Evolutionary conservation across 2,329 filamentous ascomycete species (phyloP), one percentile per base, ranked within the genome.

Genomic region (Apiospora hydei): DNA sequence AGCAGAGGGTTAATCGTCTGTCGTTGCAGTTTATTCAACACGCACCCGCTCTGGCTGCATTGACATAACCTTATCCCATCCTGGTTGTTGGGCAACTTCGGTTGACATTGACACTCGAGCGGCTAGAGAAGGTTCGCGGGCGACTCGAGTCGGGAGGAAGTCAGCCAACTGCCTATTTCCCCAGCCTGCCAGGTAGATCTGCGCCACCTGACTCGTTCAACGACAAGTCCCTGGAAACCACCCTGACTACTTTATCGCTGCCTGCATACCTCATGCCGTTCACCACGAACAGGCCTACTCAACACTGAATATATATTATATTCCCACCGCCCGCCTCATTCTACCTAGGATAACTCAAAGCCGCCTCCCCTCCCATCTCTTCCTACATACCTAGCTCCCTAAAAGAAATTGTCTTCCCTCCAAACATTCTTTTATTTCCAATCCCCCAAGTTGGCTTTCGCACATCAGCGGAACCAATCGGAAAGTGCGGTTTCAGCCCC

Each of bases 181-280:
- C 57, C 57, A 64, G 57, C 57, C 57, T n/a, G 46, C 46, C 18
- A n/a, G 46, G 46, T 49, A 41, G 57, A 64, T 64, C 30, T n/a
- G 18, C 57, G 57, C 34, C 34, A 64, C 57, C 38, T 64, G 57
- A 64, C 57, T 64, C 57, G 57, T 41, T 41, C 7, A 21, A 41
- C 30, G 57, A 41, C 57, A 41, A 21, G 57, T 64, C 57, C 21
- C 57, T 64, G 57, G 57, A 64, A 64, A 41, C 18, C 57, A 64
- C 57, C 57, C 57, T 64, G 57, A 41, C 57, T 64, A 41, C 57
- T 34, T 64, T 13, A 11, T 41, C 34, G 21, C 34, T 64, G 3
- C 7, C 46, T 49, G 46, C 46, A 64, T 41, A 41, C 57, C 34
- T 11, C 41, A 41, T 41, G 8, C 34, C 14, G 30, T 41, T 8